These are phyloP conservation scores for Herpetomonas tarakana DNA, from an alignment of 208 protist species.

Conservation along the genomic window DNA sequence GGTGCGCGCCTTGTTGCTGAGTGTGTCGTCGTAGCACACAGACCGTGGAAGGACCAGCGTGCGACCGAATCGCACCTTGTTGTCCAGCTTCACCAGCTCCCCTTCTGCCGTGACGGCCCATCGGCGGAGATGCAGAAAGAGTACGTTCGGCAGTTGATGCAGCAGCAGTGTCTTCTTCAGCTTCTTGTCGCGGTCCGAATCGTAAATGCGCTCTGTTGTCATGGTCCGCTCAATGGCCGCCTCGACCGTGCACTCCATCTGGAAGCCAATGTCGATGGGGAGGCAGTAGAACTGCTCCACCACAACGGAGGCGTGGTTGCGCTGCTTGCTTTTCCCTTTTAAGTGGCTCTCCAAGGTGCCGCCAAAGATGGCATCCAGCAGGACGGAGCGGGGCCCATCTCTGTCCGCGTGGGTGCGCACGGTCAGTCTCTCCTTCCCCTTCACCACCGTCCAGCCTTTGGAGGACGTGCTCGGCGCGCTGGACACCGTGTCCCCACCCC, in stretches of 20 bases:
- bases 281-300: constrained; percentile 68
- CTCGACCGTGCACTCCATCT: constrained; percentile 59
- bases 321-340: constrained; percentile 50
- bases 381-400: constrained; percentile 35
- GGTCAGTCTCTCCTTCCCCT: constrained; percentile 48
- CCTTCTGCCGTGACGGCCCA: constrained; percentile 85
- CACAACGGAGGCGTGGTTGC: constrained; percentile 53
- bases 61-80: constrained; percentile 50
- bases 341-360: constrained; percentile 70
- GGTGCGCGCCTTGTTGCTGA: constrained; percentile 34
- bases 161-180: constrained; percentile 66
- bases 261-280: constrained; percentile 61
- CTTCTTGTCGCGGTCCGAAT: constrained; percentile 42
- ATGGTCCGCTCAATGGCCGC: constrained; percentile 63
- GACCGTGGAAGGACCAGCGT: constrained; percentile 52
- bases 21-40: constrained; percentile 43
- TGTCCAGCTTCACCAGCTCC: constrained; percentile 82
- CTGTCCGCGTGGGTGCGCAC: constrained; percentile 44
- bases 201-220: constrained; percentile 55
- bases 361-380: constrained; percentile 58
- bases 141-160: constrained; percentile 43
- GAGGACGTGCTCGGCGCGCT: neutral
- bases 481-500: neutral
- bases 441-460: constrained; percentile 71
- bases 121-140: constrained; percentile 71